A percentile compares a stretch with the other conserved stretches of the same genome.
phyloP scores from a whole-genome alignment of 2,329 filamentous ascomycete genomes.

The Aspergillus unguis region DNA sequence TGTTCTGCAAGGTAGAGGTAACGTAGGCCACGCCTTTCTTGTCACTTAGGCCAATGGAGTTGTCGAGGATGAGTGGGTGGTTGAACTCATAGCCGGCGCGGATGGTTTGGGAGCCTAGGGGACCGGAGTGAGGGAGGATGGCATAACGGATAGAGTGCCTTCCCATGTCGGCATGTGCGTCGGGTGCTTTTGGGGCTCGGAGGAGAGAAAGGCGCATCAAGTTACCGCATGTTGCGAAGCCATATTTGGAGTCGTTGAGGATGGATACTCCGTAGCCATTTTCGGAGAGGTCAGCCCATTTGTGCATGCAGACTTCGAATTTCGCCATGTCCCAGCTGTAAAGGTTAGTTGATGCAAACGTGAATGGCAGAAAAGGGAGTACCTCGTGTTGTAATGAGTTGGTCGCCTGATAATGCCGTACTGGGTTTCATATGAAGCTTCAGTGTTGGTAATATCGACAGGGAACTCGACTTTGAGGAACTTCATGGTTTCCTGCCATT shows the following conservation, averaged over 20 bases:
- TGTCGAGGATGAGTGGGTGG: slow-evolving; percentile 64
- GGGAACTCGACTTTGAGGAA: slow-evolving; percentile 99
- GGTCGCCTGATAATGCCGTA: slow-evolving; percentile 85
- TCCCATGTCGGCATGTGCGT: slow-evolving; percentile 93
- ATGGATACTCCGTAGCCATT: slow-evolving; percentile 86
- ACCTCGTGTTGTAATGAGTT: slow-evolving; percentile 94
- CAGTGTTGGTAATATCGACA: slow-evolving; percentile 82
- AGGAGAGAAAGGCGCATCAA: slow-evolving; percentile 86
- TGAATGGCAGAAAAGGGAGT: slow-evolving; percentile 19
- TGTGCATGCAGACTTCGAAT: slow-evolving; percentile 94
- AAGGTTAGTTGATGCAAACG: slow-evolving; percentile 21
- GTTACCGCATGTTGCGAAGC: slow-evolving; percentile 85
- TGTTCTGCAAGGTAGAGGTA: slow-evolving; percentile 46
- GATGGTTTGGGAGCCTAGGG: slow-evolving; percentile 69
- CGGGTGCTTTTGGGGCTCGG: slow-evolving; percentile 85
- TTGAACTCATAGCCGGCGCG: slow-evolving; percentile 89
- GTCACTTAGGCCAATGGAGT: slow-evolving; percentile 29
- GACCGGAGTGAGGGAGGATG: slow-evolving; percentile 77
- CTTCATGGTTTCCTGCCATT: slow-evolving; percentile 96
- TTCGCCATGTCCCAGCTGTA: slow-evolving; percentile 90
- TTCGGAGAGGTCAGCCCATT: slow-evolving; percentile 88
- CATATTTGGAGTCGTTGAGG: slow-evolving; percentile 93
- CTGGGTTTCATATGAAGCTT: slow-evolving; percentile 93
- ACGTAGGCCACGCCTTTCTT: slow-evolving; percentile 15
- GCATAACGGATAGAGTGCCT: slow-evolving; percentile 83